These are phyloP conservation scores for Aspergillus clavatus DNA, from an alignment of 2,329 filamentous ascomycete genomes.

Conservation along the genomic window DNA sequence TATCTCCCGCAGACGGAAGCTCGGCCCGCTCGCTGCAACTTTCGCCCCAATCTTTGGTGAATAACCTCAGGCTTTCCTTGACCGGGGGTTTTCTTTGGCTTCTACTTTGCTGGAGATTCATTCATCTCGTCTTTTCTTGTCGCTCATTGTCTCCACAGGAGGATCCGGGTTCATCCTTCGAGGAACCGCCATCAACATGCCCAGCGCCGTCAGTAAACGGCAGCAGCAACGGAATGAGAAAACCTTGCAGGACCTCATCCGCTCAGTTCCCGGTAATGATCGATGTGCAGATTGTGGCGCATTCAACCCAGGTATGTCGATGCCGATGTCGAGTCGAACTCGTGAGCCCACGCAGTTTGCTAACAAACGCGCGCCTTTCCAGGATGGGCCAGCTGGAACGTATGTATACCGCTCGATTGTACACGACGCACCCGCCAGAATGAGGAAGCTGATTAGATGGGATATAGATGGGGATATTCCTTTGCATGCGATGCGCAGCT, in stretches of 20 bases:
- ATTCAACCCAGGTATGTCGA: slow-evolving; percentile 75
- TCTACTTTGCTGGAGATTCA: slow-evolving; percentile 13
- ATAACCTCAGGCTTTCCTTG: slow-evolving; percentile 7
- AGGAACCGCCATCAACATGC: slow-evolving; percentile 50
- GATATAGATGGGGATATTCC: slow-evolving; percentile 78
- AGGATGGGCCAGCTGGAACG: slow-evolving; percentile 97
- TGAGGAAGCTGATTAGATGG: slow-evolving; percentile 11
- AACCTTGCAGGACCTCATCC: slow-evolving; percentile 81
- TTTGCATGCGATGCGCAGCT: slow-evolving; percentile 95
- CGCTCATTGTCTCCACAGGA: not conserved
- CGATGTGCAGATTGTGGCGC: slow-evolving; percentile 89
- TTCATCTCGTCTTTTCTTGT: slow-evolving; percentile 11
- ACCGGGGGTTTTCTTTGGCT: not conserved
- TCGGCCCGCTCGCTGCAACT: slow-evolving; percentile 13
- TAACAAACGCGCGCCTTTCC: slow-evolving; percentile 11
- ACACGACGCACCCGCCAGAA: not conserved
- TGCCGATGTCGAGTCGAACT: too few species aligned
- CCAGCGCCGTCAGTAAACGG: slow-evolving; percentile 79
- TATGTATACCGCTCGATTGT: slow-evolving; percentile 46
- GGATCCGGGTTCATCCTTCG: not conserved
- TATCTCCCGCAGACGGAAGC: slow-evolving; percentile 10
- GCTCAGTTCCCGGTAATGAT: slow-evolving; percentile 80
- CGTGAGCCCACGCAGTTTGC: not conserved
- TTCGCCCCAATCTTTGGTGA: slow-evolving; percentile 5
- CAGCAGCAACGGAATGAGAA: slow-evolving; percentile 97